Percentiles rank a stretch among this genome's conserved stretches.
Evolutionary conservation across 1,139 yeast species (phyloP).

Genomic region (Taphrina deformans): DNA sequence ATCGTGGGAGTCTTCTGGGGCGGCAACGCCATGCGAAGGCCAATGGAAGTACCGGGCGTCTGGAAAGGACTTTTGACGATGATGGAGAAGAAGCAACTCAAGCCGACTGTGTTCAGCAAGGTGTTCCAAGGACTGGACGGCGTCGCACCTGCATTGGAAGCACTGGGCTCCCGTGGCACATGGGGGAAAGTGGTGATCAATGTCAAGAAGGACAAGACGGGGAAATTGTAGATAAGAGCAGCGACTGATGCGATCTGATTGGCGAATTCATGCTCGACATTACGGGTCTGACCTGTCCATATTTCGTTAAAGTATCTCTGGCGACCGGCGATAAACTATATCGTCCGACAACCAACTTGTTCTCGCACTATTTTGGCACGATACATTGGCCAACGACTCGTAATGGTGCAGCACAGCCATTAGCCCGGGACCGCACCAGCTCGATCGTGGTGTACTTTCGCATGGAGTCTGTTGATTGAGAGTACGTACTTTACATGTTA

Average conservation of each 20-base stretch:
- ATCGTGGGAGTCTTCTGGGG: slow-evolving; percentile 38
- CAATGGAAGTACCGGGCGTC: slow-evolving; percentile 32
- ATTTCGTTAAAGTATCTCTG: too few relatives aligned
- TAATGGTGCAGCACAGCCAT: too few relatives aligned
- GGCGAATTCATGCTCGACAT: too few relatives aligned
- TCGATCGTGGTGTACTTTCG: too few relatives aligned
- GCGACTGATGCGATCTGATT: neutral
- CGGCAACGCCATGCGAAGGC: slow-evolving; percentile 34
- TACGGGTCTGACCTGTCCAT: too few relatives aligned
- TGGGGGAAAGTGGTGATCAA: slow-evolving; percentile 37
- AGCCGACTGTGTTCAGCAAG: slow-evolving; percentile 33
- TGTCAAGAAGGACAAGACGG: slow-evolving; percentile 28
- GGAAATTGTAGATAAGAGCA: slow-evolving; percentile 1
- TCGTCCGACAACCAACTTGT: too few relatives aligned
- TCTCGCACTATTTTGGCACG: too few relatives aligned
- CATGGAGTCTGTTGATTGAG: too few relatives aligned
- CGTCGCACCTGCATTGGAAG: slow-evolving; percentile 35
- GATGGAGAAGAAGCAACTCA: slow-evolving; percentile 30
- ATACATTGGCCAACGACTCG: too few relatives aligned
- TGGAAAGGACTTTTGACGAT: slow-evolving; percentile 34
- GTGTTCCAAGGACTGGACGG: slow-evolving; percentile 36
- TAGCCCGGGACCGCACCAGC: too few relatives aligned
- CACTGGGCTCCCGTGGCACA: slow-evolving; percentile 34
- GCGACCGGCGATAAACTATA: neutral
- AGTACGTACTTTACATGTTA: too few relatives aligned